phyloP scores from a whole-genome alignment of 805 yeast species.

The Komagataella pastoris region DNA sequence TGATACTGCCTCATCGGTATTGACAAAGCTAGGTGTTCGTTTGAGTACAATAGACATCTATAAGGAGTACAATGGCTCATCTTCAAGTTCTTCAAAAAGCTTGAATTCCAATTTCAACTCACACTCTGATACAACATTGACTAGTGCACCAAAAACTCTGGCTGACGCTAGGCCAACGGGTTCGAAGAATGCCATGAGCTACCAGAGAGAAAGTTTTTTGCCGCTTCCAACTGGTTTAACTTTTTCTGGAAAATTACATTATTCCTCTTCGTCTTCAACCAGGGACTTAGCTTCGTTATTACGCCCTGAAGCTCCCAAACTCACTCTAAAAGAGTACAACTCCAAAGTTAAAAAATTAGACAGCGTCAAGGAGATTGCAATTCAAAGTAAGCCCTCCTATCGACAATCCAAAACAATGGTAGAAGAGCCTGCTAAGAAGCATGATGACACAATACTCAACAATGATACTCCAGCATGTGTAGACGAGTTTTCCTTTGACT shows the following conservation, averaged over 20 bases:
- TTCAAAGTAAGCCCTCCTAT: not conserved
- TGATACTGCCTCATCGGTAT: constrained; percentile 10
- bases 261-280: not conserved
- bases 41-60: constrained; percentile 12
- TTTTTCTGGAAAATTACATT: not conserved
- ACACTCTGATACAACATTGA: not conserved
- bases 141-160: not conserved
- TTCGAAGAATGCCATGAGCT: not conserved
- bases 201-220: not conserved
- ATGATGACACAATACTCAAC: not conserved
- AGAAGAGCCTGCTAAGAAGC: constrained; percentile 5
- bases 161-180: not conserved
- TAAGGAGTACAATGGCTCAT: constrained; percentile 1
- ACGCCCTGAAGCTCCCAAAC: not conserved
- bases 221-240: not conserved
- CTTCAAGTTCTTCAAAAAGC: not conserved
- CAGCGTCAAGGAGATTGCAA: constrained; percentile 2
- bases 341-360: not conserved
- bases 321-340: not conserved
- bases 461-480: constrained; percentile 4
- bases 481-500: constrained; percentile 12
- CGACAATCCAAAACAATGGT: constrained; percentile 15
- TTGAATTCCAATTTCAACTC: not conserved
- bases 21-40: constrained; percentile 15
- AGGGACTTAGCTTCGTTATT: constrained; percentile 1